These are phyloP conservation scores for Vitis hybrid DNA, from an alignment of 177 flowering plant species.

Conservation along the genomic window DNA sequence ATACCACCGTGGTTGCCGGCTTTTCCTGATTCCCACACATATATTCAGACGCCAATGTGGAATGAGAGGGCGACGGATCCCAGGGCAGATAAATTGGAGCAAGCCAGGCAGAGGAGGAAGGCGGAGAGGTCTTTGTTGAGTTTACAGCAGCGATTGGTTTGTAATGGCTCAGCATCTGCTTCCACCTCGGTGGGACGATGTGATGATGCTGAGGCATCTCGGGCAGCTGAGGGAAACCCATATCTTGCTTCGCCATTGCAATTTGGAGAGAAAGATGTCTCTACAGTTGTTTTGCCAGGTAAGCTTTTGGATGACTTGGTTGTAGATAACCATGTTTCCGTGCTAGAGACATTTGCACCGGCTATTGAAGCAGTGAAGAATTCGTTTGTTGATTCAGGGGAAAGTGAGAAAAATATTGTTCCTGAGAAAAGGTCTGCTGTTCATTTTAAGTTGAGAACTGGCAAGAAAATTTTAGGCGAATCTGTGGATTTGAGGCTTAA, in stretches of 20 bases:
- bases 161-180: conserved; percentile 31
- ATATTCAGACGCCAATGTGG: conserved; percentile 54
- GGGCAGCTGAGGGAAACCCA: conserved; percentile 38
- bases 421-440: conserved; percentile 59
- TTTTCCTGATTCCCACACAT: conserved; percentile 84
- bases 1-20: conserved; percentile 90
- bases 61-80: conserved; percentile 59
- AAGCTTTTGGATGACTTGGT: conserved; percentile 27
- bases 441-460: conserved; percentile 50
- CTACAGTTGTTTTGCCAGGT: conserved; percentile 35
- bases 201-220: conserved; percentile 25
- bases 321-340: conserved; percentile 36
- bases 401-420: conserved; percentile 33
- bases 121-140: conserved; percentile 71
- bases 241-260: conserved; percentile 50
- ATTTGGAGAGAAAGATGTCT: conserved; percentile 49
- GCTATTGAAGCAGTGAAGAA: conserved; percentile 56
- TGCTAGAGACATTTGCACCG: conserved; percentile 64
- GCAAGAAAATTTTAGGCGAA: conserved; percentile 52
- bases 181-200: conserved; percentile 13
- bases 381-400: conserved; percentile 35
- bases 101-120: conserved; percentile 67
- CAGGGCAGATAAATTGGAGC: conserved; percentile 58
- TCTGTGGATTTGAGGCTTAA: conserved; percentile 49
- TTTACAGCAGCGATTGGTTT: conserved; percentile 63